Conservation (phyloP, 805 yeast genomes). For the Maudiozyma serrabonitensis region DNA sequence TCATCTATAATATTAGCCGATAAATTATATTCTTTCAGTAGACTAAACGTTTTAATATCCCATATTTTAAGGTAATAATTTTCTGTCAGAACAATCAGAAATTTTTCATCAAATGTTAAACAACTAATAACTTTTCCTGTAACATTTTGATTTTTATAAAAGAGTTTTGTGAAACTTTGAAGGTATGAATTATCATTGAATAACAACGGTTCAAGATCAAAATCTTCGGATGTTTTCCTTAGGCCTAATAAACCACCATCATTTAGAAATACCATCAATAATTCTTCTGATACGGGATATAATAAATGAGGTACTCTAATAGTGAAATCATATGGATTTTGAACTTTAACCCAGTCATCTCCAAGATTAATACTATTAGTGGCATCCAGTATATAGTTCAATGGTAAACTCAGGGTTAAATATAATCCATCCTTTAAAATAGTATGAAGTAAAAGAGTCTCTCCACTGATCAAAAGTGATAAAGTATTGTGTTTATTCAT, state of each 20-base stretch:
- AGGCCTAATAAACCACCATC: constrained; percentile 74
- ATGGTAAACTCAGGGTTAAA: constrained; percentile 17
- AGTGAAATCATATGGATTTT: constrained; percentile 58
- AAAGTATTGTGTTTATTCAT: constrained; percentile 20
- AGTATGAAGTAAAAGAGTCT: constrained; percentile 12
- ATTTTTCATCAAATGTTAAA: constrained; percentile 11
- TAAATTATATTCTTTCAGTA: constrained; percentile 16
- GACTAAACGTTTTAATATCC: constrained; percentile 15
- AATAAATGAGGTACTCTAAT: constrained; percentile 47
- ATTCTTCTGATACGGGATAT: constrained; percentile 35
- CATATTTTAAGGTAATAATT: constrained; percentile 23
- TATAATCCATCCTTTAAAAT: constrained; percentile 21
- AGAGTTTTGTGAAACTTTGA: constrained; percentile 28
- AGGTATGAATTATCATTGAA: constrained; percentile 48
- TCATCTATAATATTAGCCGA: constrained; percentile 3
- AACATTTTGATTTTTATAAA: constrained; percentile 9
- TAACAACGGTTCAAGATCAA: constrained; percentile 33
- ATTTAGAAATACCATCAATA: constrained; percentile 48
- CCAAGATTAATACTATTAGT: constrained; percentile 2
- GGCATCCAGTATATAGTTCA: constrained; percentile 13
- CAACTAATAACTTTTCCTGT: constrained; percentile 18
- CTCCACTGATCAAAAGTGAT: constrained; percentile 3
- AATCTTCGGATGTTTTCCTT: constrained; percentile 14
- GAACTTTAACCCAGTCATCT: constrained; percentile 53
- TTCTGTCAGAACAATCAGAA: constrained; percentile 21